These are phyloP conservation scores for Phytophthora multivora DNA, from an alignment of 352 stramenopile species.

Conservation along the genomic window DNA sequence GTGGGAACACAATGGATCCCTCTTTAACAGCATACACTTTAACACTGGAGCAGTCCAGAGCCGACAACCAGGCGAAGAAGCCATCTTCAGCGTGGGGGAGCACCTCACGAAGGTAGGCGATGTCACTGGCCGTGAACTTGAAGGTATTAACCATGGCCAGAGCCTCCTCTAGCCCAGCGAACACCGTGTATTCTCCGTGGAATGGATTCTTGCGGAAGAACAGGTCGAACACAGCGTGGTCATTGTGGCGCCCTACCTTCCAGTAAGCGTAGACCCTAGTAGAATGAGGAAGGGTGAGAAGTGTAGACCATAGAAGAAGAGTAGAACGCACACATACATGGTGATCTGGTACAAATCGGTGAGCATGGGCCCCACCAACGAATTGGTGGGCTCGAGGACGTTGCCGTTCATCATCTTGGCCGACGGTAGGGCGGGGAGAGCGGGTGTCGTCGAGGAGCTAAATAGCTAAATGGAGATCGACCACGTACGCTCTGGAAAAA, in stretches of 20 bases:
- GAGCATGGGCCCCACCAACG: constrained; percentile 94
- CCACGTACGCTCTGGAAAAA: constrained; percentile 29
- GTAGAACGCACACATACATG: constrained; percentile 52
- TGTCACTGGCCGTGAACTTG: constrained; percentile 93
- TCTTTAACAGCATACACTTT: constrained; percentile 96
- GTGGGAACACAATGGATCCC: constrained; percentile 96
- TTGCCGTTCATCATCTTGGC: constrained; percentile 37
- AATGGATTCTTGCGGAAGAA: constrained; percentile 99
- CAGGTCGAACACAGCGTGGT: constrained; percentile 94
- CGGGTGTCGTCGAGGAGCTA: constrained; percentile 1
- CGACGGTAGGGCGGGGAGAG: neutral
- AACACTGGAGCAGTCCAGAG: constrained; percentile 93
- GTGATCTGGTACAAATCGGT: constrained; percentile 99
- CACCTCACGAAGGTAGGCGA: constrained; percentile 93
- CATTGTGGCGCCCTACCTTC: constrained; percentile 94
- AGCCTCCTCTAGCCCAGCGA: constrained; percentile 92
- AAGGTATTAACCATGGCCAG: constrained; percentile 95
- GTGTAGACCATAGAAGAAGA: neutral
- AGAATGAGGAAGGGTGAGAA: neutral
- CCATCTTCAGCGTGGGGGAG: constrained; percentile 89
- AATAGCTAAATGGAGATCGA: constrained; percentile 24
- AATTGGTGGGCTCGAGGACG: constrained; percentile 88
- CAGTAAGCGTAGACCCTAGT: constrained; percentile 99
- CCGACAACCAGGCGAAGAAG: constrained; percentile 96
- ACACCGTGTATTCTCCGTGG: constrained; percentile 96